Base-by-base conservation (phyloP, 768 basidiomycete species). In the Hysterangium stoloniferum region DNA sequence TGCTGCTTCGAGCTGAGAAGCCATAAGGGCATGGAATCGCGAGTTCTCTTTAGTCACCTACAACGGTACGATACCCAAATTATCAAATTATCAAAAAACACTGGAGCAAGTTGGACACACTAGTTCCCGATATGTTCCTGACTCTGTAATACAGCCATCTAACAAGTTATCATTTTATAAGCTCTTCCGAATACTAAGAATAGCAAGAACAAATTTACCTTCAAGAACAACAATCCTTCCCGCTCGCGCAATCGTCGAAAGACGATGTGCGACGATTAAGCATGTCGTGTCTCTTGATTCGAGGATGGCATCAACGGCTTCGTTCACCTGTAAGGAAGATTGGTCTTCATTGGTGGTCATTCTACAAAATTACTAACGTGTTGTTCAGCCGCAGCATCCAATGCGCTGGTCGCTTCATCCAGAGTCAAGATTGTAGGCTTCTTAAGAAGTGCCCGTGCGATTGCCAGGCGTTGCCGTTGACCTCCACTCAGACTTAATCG, bases 221-320 rank as follows among this genome's bases (percentile, higher is more conserved):
- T 96, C 91, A 17, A 96, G 73, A 17, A 96, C 91, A 5, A 90
- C 87, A 38, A 96, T 88, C 34, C 87, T 74, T 61, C 93, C 90
- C 1, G 92, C 90, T 48, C 91, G 71, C 3, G 92, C 88, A 49
- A 96, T 91, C 3, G 92, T 92, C 20, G 88, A 91, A 48, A 96
- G 62, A 44, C 92, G 74, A 66, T 96, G 92, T 0, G 92, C 92
- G 17, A 94, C 90, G 49, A 94, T 84, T 22, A 93, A 63, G 58
- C 91, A 92, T 2, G 91, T 94, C 29, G 90, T 93, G 54, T 86
- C 78, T 38, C 84, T 70, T 37, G 80, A 79, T 47, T 77, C 74
- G 40, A 96, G 70, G 54, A 95, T 92, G 62, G 84, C 86, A 62
- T 91, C 90, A 41, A 96, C 84, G 4, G 92, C 92, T 57, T 91